Conservation (phyloP, 768 basidiomycete genomes). For the Leccinum disarticulatum region DNA sequence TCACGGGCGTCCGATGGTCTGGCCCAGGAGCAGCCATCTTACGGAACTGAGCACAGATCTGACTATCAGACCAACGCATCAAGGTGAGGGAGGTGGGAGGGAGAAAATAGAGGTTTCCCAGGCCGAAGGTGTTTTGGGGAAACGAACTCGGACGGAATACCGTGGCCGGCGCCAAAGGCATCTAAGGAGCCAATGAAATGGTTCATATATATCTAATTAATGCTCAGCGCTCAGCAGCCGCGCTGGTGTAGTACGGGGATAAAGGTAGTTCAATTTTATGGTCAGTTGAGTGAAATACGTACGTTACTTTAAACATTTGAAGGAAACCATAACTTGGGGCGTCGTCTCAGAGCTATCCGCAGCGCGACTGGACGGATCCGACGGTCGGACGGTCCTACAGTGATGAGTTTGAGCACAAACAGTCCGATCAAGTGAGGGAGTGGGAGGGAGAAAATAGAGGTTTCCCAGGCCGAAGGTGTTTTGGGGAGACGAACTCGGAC, state of each 20-base stretch:
- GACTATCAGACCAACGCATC: conserved; percentile 9
- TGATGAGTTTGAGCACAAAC: too few relatives aligned
- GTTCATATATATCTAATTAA: too few relatives aligned
- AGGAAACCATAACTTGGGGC: too few relatives aligned
- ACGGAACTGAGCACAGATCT: conserved; percentile 7
- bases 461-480: not conserved
- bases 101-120: not conserved
- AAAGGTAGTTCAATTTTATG: not conserved
- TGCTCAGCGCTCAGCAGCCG: too few relatives aligned
- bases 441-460: not conserved
- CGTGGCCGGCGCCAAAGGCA: not conserved
- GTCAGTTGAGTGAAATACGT: too few relatives aligned
- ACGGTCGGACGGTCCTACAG: too few relatives aligned
- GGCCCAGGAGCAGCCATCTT: not conserved
- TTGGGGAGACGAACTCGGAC: too few relatives aligned
- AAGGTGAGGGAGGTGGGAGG: not conserved
- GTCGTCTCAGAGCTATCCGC: too few relatives aligned
- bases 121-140: not conserved
- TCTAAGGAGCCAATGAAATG: too few relatives aligned
- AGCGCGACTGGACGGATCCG: too few relatives aligned
- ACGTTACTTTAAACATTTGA: too few relatives aligned
- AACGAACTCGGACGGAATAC: too few relatives aligned
- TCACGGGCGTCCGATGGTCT: not conserved
- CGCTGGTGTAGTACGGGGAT: not conserved
- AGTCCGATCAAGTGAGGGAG: not conserved